Evolutionary conservation across 352 stramenopile species (phyloP), one percentile per base, ranked within the genome.

Genomic region (Phytophthora hibernalis): DNA sequence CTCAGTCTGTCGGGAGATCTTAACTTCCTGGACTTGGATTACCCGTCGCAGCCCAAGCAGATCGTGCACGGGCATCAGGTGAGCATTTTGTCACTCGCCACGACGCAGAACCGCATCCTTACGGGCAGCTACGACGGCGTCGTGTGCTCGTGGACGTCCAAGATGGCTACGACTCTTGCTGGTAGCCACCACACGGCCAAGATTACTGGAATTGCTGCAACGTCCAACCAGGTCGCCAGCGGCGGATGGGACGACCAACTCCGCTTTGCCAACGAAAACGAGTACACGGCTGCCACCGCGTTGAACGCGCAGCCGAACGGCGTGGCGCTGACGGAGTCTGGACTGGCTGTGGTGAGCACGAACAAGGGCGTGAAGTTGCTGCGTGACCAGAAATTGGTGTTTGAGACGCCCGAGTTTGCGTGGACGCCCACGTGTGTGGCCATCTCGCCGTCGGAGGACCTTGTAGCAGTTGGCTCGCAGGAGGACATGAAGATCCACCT

Each of bases 121-220:
- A 99, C 96, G 8, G 95, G 91, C 44, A 98, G 96, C 65, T 98
- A 97, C 65, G 96, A 98, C 70, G 95, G 96, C 16, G 90, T 98
- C 21, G 74, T 99, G 31, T 94, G 87, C 60, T 82, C 95, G 52
- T 98, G 93, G 94, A 83, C 91, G 56, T 72, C 80, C 35, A 87
- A 87, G 62, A 65, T 82, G 30, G 80, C 80, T 26, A 82, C 63
- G 52, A 40, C 74, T 0, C 40, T 92, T 26, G 53, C 54, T 8
- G 85, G 84, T 11, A 73, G 47, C 3, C 74, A 74, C 30, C 82
- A 92, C 70, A 91, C 77, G 20, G 77, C 65, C 47, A 96, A 96
- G 78, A 91, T 94, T 59, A 92, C 87, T 7, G 86, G 83, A 33
- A 95, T 97, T 42, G 72, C 82, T 15, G 80, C 82, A 2, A 87